These are phyloP conservation scores for Pythium scleroteichum DNA, from an alignment of 352 stramenopile species.

Conservation along the genomic window DNA sequence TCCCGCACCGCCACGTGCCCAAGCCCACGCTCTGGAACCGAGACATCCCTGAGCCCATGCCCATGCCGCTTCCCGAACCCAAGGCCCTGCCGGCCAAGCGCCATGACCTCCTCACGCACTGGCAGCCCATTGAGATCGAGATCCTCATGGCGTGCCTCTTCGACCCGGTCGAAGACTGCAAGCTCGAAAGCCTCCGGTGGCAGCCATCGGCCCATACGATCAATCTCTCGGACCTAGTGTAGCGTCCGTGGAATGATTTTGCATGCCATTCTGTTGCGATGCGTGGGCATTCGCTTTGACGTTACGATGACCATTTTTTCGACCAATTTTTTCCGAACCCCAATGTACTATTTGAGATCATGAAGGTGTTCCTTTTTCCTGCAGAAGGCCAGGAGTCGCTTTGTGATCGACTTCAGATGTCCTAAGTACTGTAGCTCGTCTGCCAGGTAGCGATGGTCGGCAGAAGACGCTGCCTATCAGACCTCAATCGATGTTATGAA, in stretches of 20 bases:
- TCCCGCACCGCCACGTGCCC: conserved; percentile 10
- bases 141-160: conserved; percentile 32
- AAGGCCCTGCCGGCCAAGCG: conserved; percentile 15
- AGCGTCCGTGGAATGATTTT: background rate
- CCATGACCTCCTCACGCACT: conserved; percentile 6
- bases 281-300: background rate
- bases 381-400: too few relatives aligned
- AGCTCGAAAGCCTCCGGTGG: background rate
- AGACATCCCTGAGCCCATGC: conserved; percentile 18
- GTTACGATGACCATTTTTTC: background rate
- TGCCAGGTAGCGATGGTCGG: too few relatives aligned
- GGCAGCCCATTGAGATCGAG: conserved; percentile 33
- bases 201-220: background rate
- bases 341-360: too few relatives aligned
- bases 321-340: too few relatives aligned
- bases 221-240: background rate
- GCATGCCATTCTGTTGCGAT: background rate
- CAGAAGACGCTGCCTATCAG: too few relatives aligned
- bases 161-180: conserved; percentile 12
- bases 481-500: too few relatives aligned
- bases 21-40: conserved; percentile 30
- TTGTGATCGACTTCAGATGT: too few relatives aligned
- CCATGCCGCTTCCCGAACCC: conserved; percentile 3
- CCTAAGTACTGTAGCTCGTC: too few relatives aligned
- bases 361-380: too few relatives aligned